These are phyloP conservation scores for Xylaria bambusicola DNA, from an alignment of 495 filamentous ascomycete genomes.

Conservation along the genomic window DNA sequence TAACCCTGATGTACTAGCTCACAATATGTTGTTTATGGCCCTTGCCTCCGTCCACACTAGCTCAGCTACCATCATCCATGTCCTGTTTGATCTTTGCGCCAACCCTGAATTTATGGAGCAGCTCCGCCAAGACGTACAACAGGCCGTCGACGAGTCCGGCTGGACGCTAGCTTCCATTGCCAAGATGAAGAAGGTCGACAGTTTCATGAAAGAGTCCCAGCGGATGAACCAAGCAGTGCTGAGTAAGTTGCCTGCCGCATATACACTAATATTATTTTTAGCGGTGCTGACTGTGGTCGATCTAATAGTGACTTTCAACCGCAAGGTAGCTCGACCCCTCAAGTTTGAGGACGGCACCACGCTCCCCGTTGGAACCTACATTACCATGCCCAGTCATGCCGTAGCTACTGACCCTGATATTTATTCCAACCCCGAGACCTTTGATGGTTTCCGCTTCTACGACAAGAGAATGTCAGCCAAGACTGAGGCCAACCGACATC, in stretches of 20 bases:
- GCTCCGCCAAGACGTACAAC: conserved; percentile 51
- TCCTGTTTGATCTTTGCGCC: conserved; percentile 45
- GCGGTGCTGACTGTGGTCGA: conserved; percentile 2
- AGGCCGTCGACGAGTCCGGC: conserved; percentile 28
- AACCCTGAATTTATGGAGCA: conserved; percentile 46
- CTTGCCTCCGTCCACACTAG: conserved; percentile 55
- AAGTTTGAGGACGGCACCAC: conserved; percentile 19
- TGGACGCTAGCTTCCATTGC: conserved; percentile 30
- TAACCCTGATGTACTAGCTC: conserved; percentile 16
- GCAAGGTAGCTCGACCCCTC: conserved; percentile 15
- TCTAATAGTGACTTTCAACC: conserved; percentile 22
- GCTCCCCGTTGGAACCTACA: conserved; percentile 18
- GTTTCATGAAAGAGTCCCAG: conserved; percentile 52
- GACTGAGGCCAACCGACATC: conserved; percentile 36
- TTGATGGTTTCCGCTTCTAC: conserved; percentile 54
- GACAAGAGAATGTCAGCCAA: conserved; percentile 43
- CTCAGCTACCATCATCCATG: conserved; percentile 46
- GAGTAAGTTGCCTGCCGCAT: conserved; percentile 9
- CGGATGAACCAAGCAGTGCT: conserved; percentile 32
- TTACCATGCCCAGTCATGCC: conserved; percentile 39
- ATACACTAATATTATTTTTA: not conserved
- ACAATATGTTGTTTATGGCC: conserved; percentile 22
- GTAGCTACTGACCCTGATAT: conserved; percentile 31
- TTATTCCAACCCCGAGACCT: conserved; percentile 38
- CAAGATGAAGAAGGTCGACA: conserved; percentile 51